These are phyloP conservation scores for Russula sp. DNA, from an alignment of 768 basidiomycete species.

Conservation along the genomic window DNA sequence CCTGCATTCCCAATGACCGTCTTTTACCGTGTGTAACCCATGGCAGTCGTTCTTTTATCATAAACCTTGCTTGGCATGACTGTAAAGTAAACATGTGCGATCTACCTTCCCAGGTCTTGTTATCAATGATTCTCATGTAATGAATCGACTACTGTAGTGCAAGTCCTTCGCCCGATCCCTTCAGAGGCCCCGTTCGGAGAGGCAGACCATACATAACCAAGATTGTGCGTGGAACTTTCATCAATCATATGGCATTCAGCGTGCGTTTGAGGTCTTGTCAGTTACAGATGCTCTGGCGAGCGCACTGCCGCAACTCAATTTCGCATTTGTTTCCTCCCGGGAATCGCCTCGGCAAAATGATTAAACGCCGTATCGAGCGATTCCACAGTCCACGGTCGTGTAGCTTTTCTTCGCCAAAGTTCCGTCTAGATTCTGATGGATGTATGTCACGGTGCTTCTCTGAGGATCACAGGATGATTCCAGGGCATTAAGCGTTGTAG, in stretches of 20 bases:
- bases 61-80: conserved; percentile 15
- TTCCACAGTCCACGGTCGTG: not conserved
- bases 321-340: not conserved
- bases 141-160: not conserved
- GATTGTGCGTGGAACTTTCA: not conserved
- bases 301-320: not conserved
- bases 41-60: conserved; percentile 12
- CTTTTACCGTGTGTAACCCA: not conserved
- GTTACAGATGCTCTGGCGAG: not conserved
- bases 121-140: not conserved
- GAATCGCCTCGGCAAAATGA: not conserved
- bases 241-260: not conserved
- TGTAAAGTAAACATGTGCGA: not conserved
- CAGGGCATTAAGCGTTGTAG: not conserved
- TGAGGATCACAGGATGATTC: not conserved
- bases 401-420: not conserved
- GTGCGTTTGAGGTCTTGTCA: not conserved
- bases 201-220: not conserved
- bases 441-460: not conserved
- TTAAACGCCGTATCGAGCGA: conserved; percentile 1
- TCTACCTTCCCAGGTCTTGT: not conserved
- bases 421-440: conserved; percentile 20
- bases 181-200: not conserved
- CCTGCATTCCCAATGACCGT: not conserved
- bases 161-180: not conserved